A percentile compares a stretch with the other conserved stretches of the same genome.
phyloP scores from a whole-genome alignment of 306 rosid genomes.

The Rosa rugosa region DNA sequence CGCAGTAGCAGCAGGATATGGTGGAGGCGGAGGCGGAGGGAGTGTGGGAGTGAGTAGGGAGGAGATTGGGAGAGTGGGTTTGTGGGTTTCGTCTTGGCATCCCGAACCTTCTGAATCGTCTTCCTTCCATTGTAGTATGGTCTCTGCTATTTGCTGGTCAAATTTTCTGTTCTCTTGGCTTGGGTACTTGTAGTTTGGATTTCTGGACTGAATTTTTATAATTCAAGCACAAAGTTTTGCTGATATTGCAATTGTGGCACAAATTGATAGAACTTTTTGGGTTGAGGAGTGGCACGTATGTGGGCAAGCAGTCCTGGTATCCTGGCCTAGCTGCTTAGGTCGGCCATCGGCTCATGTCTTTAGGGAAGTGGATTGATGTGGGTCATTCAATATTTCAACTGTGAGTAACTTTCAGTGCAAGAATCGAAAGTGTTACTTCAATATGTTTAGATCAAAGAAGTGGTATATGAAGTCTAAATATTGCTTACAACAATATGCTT shows the following conservation, averaged over 20 bases:
- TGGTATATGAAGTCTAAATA: too few relatives aligned
- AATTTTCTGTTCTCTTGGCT: too few relatives aligned
- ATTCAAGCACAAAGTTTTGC: neutral
- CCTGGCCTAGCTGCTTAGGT: neutral
- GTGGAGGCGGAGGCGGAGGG: conserved; percentile 9
- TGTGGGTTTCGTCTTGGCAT: conserved; percentile 13
- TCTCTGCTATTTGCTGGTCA: neutral
- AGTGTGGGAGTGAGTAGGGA: conserved; percentile 21
- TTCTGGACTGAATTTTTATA: neutral
- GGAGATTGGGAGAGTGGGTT: conserved; percentile 9
- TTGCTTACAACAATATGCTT: too few relatives aligned
- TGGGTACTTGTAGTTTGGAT: neutral
- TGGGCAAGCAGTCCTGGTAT: too few relatives aligned
- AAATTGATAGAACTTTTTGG: neutral
- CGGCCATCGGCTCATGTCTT: neutral
- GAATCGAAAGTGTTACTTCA: too few relatives aligned
- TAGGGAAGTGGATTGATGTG: too few relatives aligned
- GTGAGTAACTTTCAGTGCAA: too few relatives aligned
- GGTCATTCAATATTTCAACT: too few relatives aligned
- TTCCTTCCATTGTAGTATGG: conserved; percentile 21
- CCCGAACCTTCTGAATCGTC: conserved; percentile 34
- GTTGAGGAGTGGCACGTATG: too few relatives aligned
- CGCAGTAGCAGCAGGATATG: conserved; percentile 44
- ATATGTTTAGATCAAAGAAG: too few relatives aligned
- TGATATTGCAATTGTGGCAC: neutral